These are phyloP conservation scores for Exophiala oligosperma DNA, from an alignment of 2,329 filamentous ascomycete species.

Conservation along the genomic window DNA sequence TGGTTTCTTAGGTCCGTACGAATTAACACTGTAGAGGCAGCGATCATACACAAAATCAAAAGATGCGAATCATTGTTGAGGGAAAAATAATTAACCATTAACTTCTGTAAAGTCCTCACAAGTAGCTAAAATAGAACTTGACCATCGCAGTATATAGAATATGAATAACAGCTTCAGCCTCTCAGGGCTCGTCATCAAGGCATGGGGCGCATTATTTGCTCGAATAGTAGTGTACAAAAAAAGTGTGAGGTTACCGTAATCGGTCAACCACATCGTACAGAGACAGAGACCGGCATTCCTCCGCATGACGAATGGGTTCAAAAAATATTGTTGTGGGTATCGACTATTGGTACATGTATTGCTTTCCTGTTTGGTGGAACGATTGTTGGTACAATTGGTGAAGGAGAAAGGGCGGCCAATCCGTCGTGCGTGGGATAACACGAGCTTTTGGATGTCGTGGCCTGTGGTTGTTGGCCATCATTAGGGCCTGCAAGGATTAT, in stretches of 20 bases:
- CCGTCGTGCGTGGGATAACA: background rate
- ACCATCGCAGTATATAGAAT: constrained; percentile 4
- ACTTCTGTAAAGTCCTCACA: background rate
- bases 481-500: background rate
- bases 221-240: constrained; percentile 19
- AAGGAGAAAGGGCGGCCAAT: background rate
- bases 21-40: no score
- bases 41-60: no score
- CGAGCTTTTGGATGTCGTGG: background rate
- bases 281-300: constrained; percentile 13
- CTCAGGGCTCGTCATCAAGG: constrained; percentile 15
- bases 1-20: no score
- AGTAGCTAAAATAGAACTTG: background rate
- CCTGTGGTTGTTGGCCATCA: background rate
- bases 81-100: constrained; percentile 16
- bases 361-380: background rate
- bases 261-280: constrained; percentile 4
- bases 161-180: background rate
- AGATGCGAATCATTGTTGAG: background rate
- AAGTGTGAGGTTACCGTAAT: background rate
- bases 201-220: constrained; percentile 20
- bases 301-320: constrained; percentile 16
- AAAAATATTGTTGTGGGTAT: constrained; percentile 12
- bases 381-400: constrained; percentile 17
- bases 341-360: constrained; percentile 21